A percentile compares a stretch with the other conserved stretches of the same genome.
Evolutionary conservation across 495 filamentous ascomycete genomes (phyloP).

Genomic region (Arthonia radiata): DNA sequence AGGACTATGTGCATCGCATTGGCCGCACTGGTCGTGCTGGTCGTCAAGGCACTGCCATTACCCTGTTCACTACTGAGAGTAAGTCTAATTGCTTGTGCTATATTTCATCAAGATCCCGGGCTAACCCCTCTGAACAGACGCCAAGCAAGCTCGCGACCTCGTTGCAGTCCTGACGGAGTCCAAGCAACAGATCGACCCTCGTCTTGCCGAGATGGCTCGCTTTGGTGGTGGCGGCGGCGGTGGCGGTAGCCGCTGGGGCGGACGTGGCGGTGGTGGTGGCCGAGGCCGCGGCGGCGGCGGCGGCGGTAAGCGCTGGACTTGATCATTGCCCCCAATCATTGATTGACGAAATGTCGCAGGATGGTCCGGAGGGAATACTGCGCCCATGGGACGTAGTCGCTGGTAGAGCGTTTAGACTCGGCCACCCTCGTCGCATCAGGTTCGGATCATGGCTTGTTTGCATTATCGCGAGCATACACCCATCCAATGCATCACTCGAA

Average conservation of each 20-base stretch:
- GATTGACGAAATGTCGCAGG: no score
- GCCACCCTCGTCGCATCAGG: no score
- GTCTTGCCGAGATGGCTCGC: slow-evolving; percentile 84
- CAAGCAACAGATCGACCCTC: slow-evolving; percentile 94
- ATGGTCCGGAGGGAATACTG: no score
- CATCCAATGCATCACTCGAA: no score
- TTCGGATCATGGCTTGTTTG: no score
- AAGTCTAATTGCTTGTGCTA: slow-evolving; percentile 19
- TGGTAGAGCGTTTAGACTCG: no score
- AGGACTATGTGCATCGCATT: slow-evolving; percentile 24
- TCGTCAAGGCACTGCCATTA: slow-evolving; percentile 21
- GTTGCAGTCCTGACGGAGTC: slow-evolving; percentile 78
- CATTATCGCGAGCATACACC: no score
- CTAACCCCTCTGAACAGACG: slow-evolving; percentile 28
- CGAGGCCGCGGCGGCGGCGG: slow-evolving; percentile 35
- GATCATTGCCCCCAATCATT: no score
- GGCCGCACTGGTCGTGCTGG: slow-evolving; percentile 22
- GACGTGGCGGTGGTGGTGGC: slow-evolving; percentile 20
- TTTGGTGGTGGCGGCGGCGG: slow-evolving; percentile 59
- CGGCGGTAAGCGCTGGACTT: no score
- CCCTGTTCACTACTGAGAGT: slow-evolving; percentile 74
- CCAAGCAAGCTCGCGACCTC: slow-evolving; percentile 92
- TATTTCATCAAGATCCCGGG: not conserved
- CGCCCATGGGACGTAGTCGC: no score
- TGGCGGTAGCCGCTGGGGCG: slow-evolving; percentile 7